Conservation (phyloP, 2,329 filamentous ascomycete genomes). For the Sarocladium strictum region DNA sequence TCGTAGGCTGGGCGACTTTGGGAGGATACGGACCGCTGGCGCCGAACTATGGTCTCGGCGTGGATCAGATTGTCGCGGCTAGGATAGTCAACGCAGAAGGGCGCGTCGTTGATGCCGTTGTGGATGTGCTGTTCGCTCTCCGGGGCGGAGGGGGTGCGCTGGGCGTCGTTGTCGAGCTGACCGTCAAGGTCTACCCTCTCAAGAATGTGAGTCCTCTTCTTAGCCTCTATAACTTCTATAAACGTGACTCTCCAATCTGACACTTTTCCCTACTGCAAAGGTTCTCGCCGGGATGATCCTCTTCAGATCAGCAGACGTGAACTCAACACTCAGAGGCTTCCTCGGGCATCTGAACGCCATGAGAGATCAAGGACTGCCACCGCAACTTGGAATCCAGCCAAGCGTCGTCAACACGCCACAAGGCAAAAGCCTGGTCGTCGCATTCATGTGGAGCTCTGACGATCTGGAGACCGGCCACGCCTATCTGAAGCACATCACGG, state of each 20-base stretch:
- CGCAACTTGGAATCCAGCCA: neutral
- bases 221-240: neutral
- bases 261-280: neutral
- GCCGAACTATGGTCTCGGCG: conserved; percentile 23
- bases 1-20: conserved; percentile 27
- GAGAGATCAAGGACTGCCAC: neutral
- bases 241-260: neutral
- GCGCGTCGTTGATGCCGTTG: conserved; percentile 20
- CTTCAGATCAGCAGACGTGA: neutral
- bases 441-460: neutral
- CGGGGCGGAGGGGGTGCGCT: conserved; percentile 22
- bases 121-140: conserved; percentile 21
- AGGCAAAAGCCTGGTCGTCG: neutral
- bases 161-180: conserved; percentile 20
- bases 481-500: neutral
- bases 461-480: neutral
- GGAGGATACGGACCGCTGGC: conserved; percentile 29
- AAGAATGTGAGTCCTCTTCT: neutral
- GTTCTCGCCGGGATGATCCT: neutral
- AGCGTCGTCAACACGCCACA: neutral
- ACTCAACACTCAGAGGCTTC: neutral
- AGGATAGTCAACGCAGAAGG: conserved; percentile 21
- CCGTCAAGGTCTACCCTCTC: conserved; percentile 18
- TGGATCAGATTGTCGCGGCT: conserved; percentile 29
- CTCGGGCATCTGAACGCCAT: neutral